Percentiles rank a stretch among this genome's conserved stretches.
These are phyloP conservation scores for Phialophora tarda DNA, from an alignment of 2,329 filamentous ascomycete genomes.

Conservation along the genomic window DNA sequence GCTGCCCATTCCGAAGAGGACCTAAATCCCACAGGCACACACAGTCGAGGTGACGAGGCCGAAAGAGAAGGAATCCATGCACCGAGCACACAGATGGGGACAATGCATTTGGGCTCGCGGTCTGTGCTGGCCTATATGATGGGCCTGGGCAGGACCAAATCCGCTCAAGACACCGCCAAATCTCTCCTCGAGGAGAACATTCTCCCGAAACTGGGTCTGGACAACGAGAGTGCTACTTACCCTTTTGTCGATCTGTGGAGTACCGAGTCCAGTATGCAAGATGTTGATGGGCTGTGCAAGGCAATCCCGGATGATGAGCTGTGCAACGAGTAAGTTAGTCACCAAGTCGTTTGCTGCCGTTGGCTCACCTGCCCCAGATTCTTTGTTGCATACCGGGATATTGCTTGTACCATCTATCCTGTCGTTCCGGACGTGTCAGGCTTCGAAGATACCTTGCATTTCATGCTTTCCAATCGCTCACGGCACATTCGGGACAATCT, in stretches of 20 bases:
- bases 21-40: constrained; percentile 16
- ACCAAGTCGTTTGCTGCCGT: neutral
- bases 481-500: constrained; percentile 46
- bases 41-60: constrained; percentile 35
- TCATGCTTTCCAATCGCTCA: constrained; percentile 59
- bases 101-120: constrained; percentile 65
- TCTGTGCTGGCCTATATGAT: constrained; percentile 67
- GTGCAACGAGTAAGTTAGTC: constrained; percentile 56
- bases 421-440: constrained; percentile 62
- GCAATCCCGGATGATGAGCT: constrained; percentile 64
- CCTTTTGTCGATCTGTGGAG: constrained; percentile 71
- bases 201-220: constrained; percentile 65
- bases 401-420: constrained; percentile 65
- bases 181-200: constrained; percentile 66
- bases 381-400: constrained; percentile 63
- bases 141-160: constrained; percentile 58
- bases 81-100: constrained; percentile 64
- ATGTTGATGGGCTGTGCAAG: constrained; percentile 63
- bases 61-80: constrained; percentile 65
- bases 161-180: constrained; percentile 53
- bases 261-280: constrained; percentile 63
- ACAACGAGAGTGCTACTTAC: constrained; percentile 69
- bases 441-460: constrained; percentile 61
- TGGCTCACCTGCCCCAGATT: constrained; percentile 47
- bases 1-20: constrained; percentile 23